phyloP scores from a whole-genome alignment of 345 rosid genomes.

The Pistacia integerrima region DNA sequence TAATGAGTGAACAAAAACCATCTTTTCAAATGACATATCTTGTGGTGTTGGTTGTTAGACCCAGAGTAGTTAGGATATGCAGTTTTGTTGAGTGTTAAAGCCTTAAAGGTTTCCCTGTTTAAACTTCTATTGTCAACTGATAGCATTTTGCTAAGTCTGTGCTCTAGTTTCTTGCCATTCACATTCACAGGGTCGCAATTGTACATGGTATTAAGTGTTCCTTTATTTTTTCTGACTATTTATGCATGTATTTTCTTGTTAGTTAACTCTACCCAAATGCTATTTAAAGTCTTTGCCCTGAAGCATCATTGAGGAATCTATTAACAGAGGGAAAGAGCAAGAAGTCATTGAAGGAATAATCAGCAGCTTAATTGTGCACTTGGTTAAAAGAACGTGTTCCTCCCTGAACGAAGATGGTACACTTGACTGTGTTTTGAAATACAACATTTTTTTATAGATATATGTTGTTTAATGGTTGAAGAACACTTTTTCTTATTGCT shows the following conservation, averaged over 20 bases:
- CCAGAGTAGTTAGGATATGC: background rate
- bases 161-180: background rate
- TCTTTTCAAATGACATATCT: background rate
- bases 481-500: background rate
- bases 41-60: background rate
- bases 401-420: constrained; percentile 48
- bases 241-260: background rate
- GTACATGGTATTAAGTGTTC: no score
- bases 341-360: constrained; percentile 62
- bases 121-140: background rate
- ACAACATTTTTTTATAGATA: background rate
- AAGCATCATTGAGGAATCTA: constrained; percentile 66
- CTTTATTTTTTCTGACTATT: background rate
- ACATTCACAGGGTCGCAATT: background rate
- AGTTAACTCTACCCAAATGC: background rate
- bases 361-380: constrained; percentile 51
- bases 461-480: background rate
- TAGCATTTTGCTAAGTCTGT: background rate
- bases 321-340: constrained; percentile 46
- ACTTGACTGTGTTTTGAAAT: constrained; percentile 1
- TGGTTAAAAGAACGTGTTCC: constrained; percentile 69
- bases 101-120: background rate
- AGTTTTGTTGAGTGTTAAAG: background rate
- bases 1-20: no score
- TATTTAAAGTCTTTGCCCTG: constrained; percentile 19